A percentile compares a stretch with the other conserved stretches of the same genome.
Conservation (phyloP, 495 filamentous ascomycete species). For the Pyrenula massariospora region DNA sequence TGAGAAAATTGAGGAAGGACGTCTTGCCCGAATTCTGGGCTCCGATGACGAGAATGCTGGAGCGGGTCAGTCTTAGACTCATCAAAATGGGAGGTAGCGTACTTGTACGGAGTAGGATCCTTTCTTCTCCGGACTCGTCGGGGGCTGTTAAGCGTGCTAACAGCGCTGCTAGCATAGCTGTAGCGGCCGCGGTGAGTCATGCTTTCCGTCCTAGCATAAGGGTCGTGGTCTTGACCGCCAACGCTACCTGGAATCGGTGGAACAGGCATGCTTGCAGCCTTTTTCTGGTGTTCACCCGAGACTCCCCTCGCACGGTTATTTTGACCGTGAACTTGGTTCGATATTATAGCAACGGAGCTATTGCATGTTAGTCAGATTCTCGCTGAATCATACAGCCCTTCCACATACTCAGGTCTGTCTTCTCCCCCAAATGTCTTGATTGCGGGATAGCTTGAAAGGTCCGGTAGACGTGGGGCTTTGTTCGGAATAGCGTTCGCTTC, state of each 20-base stretch:
- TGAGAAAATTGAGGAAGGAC: slow-evolving; percentile 92
- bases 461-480: slow-evolving; percentile 69
- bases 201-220: slow-evolving; percentile 76
- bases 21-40: slow-evolving; percentile 87
- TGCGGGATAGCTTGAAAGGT: slow-evolving; percentile 51
- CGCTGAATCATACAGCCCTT: slow-evolving; percentile 45
- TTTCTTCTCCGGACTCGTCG: slow-evolving; percentile 85
- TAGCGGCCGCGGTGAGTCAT: slow-evolving; percentile 96
- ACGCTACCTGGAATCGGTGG: slow-evolving; percentile 35
- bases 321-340: neutral
- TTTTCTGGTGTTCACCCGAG: neutral
- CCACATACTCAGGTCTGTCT: slow-evolving; percentile 50
- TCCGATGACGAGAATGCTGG: slow-evolving; percentile 84
- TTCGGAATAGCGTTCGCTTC: slow-evolving; percentile 52
- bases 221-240: slow-evolving; percentile 41
- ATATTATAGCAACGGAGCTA: neutral
- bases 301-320: neutral
- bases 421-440: slow-evolving; percentile 67
- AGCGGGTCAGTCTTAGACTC: slow-evolving; percentile 2
- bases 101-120: slow-evolving; percentile 98
- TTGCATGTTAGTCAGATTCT: slow-evolving; percentile 15
- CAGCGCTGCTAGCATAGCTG: slow-evolving; percentile 87
- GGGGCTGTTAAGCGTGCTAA: slow-evolving; percentile 89
- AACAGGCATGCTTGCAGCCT: slow-evolving; percentile 14
- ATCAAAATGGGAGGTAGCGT: slow-evolving; percentile 23